phyloP scores from a whole-genome alignment of 306 rosid species.

The Dryas alaskensis region DNA sequence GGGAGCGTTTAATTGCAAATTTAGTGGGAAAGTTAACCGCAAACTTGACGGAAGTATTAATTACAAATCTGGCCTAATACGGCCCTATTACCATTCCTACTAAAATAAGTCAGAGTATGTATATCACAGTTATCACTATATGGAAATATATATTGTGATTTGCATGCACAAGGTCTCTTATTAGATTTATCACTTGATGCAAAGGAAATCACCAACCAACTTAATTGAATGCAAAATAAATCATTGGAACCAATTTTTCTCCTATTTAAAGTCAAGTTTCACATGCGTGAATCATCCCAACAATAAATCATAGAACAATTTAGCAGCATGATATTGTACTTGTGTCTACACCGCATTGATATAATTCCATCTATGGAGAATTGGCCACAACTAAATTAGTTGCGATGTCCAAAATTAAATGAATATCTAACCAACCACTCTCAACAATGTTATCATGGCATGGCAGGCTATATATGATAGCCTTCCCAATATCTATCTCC shows the following conservation, averaged over 20 bases:
- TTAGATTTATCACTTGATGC: not conserved
- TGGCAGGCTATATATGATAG: not conserved
- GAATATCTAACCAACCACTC: not conserved
- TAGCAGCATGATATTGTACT: not conserved
- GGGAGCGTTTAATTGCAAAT: too few relatives aligned
- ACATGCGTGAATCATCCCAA: not conserved
- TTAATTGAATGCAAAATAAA: not conserved
- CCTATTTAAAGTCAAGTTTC: not conserved
- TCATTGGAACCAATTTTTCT: not conserved
- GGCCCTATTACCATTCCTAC: too few relatives aligned
- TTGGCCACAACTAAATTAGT: not conserved
- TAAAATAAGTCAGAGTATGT: too few relatives aligned
- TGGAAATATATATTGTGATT: too few relatives aligned
- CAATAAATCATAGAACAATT: not conserved
- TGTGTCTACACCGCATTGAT: not conserved
- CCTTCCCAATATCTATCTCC: not conserved
- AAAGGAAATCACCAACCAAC: not conserved
- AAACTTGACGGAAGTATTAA: too few relatives aligned
- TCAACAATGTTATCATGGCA: not conserved
- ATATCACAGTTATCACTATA: too few relatives aligned
- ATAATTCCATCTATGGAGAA: not conserved
- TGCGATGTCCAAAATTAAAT: not conserved
- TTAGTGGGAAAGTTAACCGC: too few relatives aligned
- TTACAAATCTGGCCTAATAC: too few relatives aligned
- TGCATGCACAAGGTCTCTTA: not conserved